phyloP scores from a whole-genome alignment of 140 eudicot species.

The Erigeron philadelphicus region DNA sequence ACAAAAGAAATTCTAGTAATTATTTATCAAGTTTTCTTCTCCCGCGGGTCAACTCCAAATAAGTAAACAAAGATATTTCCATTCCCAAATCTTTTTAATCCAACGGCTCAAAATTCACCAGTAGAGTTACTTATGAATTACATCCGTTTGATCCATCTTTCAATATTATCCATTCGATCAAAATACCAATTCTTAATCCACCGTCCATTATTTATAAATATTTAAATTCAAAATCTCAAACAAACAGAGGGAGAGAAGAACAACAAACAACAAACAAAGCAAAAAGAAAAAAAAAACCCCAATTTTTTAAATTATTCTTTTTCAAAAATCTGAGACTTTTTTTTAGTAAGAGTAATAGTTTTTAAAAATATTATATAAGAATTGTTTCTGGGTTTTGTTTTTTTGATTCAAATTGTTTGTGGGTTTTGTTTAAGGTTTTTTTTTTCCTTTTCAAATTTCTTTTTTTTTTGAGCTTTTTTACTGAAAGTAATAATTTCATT shows the following conservation, averaged over 20 bases:
- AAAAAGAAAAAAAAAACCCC: too few relatives aligned
- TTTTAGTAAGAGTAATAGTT: slow-evolving; percentile 17
- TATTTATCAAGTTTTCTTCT: background rate
- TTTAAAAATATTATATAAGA: background rate
- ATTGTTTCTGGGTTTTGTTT: slow-evolving; percentile 1
- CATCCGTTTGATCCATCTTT: slow-evolving; percentile 34
- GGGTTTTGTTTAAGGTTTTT: slow-evolving; percentile 9
- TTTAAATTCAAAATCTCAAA: slow-evolving; percentile 74
- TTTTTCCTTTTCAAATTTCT: background rate
- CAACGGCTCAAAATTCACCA: slow-evolving; percentile 11
- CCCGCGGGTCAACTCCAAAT: slow-evolving; percentile 13
- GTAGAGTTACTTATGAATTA: slow-evolving; percentile 20
- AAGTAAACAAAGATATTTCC: slow-evolving; percentile 11
- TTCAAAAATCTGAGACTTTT: slow-evolving; percentile 29
- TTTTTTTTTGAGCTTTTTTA: background rate
- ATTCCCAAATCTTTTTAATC: slow-evolving; percentile 1
- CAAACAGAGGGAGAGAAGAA: slow-evolving; percentile 53
- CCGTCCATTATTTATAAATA: slow-evolving; percentile 54
- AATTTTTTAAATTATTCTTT: too few relatives aligned
- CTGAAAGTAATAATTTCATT: background rate
- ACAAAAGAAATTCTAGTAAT: background rate
- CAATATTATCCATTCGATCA: slow-evolving; percentile 44
- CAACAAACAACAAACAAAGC: too few relatives aligned
- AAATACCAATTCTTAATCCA: slow-evolving; percentile 17
- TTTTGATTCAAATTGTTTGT: slow-evolving; percentile 10